Conservation (phyloP, 352 stramenopile genomes). For the Plasmopara muralis region DNA sequence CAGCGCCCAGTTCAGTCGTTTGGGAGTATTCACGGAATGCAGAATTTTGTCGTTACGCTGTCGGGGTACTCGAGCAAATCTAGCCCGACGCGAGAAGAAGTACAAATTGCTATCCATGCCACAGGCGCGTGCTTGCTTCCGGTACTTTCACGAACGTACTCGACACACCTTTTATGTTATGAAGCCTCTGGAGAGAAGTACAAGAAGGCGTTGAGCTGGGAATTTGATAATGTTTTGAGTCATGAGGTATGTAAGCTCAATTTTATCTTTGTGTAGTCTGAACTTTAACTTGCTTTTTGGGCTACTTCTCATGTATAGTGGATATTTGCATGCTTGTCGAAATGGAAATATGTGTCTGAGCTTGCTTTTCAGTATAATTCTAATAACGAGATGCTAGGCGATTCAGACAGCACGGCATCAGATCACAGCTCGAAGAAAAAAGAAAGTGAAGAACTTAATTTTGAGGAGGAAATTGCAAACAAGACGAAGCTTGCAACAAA, state of each 20-base stretch:
- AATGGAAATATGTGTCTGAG: constrained; percentile 64
- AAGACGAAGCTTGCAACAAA: constrained; percentile 24
- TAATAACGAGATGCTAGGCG: constrained; percentile 15
- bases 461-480: constrained; percentile 16
- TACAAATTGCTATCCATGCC: constrained; percentile 78
- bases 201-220: constrained; percentile 78
- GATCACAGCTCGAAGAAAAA: constrained; percentile 22
- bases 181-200: constrained; percentile 79
- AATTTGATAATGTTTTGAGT: constrained; percentile 71
- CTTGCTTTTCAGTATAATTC: constrained; percentile 37
- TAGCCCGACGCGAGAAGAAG: constrained; percentile 65
- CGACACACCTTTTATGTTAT: constrained; percentile 74
- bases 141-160: constrained; percentile 74
- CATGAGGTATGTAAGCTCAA: constrained; percentile 48
- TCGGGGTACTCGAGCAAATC: constrained; percentile 78
- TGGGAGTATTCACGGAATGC: constrained; percentile 70
- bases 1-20: constrained; percentile 53
- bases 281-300: constrained; percentile 2
- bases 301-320: constrained; percentile 36
- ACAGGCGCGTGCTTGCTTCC: constrained; percentile 81
- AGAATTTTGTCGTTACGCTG: constrained; percentile 74
- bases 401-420: constrained; percentile 23
- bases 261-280: neutral
- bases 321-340: constrained; percentile 60
- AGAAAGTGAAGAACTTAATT: constrained; percentile 12